Conservation (phyloP, 2,329 filamentous ascomycete species). For the Ascochyta lentis region DNA sequence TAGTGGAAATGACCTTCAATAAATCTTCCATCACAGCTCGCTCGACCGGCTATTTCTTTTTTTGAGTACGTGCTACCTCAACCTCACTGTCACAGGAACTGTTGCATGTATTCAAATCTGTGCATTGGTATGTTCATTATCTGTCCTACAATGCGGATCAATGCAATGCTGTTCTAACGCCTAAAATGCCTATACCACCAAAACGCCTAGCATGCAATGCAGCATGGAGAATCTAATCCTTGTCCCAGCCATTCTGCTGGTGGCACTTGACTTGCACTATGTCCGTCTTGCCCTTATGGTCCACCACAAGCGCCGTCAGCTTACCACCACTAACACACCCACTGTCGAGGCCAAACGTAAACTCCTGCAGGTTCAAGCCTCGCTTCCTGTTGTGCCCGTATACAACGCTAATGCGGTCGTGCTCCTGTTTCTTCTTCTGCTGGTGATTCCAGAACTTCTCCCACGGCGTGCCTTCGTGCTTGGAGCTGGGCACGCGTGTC, state of each 20-base stretch:
- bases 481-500: constrained; percentile 63
- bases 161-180: constrained; percentile 11
- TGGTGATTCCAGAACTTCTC: constrained; percentile 63
- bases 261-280: constrained; percentile 52
- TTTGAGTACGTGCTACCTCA: too few relatives aligned
- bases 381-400: constrained; percentile 73
- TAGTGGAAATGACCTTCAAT: too few relatives aligned
- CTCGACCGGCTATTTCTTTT: too few relatives aligned
- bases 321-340: constrained; percentile 78
- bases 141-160: neutral
- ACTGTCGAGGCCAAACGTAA: constrained; percentile 85
- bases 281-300: constrained; percentile 54
- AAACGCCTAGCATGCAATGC: constrained; percentile 2
- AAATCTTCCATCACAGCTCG: too few relatives aligned
- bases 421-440: constrained; percentile 42
- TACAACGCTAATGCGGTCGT: constrained; percentile 69
- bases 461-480: constrained; percentile 69
- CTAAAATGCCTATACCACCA: constrained; percentile 7
- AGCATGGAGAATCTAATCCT: constrained; percentile 16
- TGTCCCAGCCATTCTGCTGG: constrained; percentile 26
- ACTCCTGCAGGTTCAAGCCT: constrained; percentile 71
- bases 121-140: neutral
- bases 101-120: neutral
- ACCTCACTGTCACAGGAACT: too few relatives aligned
- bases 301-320: constrained; percentile 79